Percentiles rank a stretch among this genome's conserved stretches.
These are phyloP conservation scores for Mytilinidion resinicola DNA, from an alignment of 495 filamentous ascomycete genomes.

Conservation along the genomic window DNA sequence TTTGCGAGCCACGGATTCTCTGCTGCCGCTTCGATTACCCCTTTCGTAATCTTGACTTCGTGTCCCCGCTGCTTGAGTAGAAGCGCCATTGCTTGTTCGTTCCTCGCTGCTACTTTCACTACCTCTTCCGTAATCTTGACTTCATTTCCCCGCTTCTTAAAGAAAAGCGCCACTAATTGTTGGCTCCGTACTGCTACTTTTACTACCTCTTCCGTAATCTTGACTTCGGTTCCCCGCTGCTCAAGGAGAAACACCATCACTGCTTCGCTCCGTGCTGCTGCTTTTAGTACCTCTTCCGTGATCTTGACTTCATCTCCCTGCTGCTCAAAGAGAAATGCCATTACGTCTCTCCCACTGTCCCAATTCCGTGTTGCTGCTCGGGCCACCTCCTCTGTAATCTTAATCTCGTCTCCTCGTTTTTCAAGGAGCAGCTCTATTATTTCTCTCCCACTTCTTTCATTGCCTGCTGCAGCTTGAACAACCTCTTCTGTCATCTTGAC, in stretches of 20 bases:
- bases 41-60: neutral
- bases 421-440: conserved; percentile 16
- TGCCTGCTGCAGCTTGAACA: neutral
- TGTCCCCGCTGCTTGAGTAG: neutral
- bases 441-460: neutral
- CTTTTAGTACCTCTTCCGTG: neutral
- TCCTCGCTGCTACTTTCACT: neutral
- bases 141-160: conserved; percentile 15
- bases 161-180: conserved; percentile 10
- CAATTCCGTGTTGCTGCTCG: neutral
- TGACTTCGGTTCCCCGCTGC: neutral
- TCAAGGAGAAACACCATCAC: neutral
- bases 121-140: conserved; percentile 14
- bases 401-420: conserved; percentile 10
- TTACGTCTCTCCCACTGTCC: neutral
- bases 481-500: conserved; percentile 5
- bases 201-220: conserved; percentile 4
- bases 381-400: conserved; percentile 9
- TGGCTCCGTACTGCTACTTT: neutral
- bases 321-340: neutral
- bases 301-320: neutral
- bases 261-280: neutral
- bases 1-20: no score
- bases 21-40: neutral
- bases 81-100: neutral